phyloP scores from a whole-genome alignment of 2,329 filamentous ascomycete species.

The Penicillium oxalicum region DNA sequence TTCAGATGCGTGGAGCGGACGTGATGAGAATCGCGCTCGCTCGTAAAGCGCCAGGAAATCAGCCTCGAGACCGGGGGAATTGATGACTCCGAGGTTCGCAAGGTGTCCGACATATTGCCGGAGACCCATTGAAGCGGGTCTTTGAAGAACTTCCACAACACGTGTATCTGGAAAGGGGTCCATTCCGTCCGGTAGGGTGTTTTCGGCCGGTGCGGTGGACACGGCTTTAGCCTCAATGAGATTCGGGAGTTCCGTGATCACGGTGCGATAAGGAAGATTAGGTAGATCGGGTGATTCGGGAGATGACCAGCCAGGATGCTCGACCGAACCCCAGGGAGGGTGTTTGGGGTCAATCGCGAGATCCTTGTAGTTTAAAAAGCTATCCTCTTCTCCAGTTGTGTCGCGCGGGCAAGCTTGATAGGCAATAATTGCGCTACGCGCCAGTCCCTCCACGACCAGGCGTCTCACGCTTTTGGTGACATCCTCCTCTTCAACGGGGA shows the following conservation, averaged over 20 bases:
- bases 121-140: constrained; percentile 65
- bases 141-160: constrained; percentile 65
- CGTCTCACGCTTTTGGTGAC: constrained; percentile 67
- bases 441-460: constrained; percentile 67
- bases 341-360: constrained; percentile 35
- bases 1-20: constrained; percentile 59
- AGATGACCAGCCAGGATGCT: constrained; percentile 83
- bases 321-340: constrained; percentile 73
- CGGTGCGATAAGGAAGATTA: constrained; percentile 73
- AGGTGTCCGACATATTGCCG: constrained; percentile 74
- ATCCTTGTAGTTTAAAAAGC: constrained; percentile 25
- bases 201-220: constrained; percentile 65
- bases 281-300: constrained; percentile 69
- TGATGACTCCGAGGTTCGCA: constrained; percentile 58
- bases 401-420: constrained; percentile 70
- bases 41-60: constrained; percentile 75
- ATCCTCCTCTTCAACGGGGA: constrained; percentile 81
- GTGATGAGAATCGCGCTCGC: constrained; percentile 71
- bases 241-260: constrained; percentile 78
- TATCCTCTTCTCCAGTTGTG: constrained; percentile 37
- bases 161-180: constrained; percentile 54
- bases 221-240: constrained; percentile 89
- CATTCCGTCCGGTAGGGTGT: constrained; percentile 38
- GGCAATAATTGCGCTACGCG: constrained; percentile 72
- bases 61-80: constrained; percentile 44